Conservation (phyloP, 75 land plant species). For the Picea glauca region DNA sequence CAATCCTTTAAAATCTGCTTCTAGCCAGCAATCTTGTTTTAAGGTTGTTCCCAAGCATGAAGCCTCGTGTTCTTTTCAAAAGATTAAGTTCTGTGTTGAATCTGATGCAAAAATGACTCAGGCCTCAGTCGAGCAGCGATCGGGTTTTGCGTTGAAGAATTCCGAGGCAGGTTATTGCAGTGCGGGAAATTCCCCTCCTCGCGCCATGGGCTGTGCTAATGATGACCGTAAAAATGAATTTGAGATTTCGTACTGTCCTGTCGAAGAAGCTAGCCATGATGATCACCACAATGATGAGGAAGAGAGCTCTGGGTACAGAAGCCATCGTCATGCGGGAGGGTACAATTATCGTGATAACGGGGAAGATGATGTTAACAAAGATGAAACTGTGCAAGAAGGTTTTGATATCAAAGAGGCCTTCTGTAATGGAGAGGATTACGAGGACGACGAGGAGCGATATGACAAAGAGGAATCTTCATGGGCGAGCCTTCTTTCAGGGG, state of each 20-base stretch:
- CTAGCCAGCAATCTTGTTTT: neutral
- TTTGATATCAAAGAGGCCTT: too few species aligned
- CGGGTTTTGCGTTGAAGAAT: neutral
- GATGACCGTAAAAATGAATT: neutral
- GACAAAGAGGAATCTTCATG: too few species aligned
- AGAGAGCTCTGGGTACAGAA: neutral
- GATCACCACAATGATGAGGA: neutral
- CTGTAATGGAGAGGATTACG: too few species aligned
- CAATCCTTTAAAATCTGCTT: neutral
- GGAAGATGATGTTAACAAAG: too few species aligned
- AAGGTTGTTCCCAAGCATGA: neutral
- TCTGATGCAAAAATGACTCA: neutral
- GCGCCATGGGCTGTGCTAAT: neutral
- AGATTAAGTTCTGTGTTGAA: neutral
- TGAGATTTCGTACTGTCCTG: neutral
- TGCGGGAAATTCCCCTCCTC: neutral
- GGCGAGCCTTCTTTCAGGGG: too few species aligned
- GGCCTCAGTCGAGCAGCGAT: neutral
- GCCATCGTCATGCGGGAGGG: too few species aligned
- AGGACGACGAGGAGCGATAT: too few species aligned
- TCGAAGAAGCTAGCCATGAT: neutral
- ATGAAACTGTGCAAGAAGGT: too few species aligned
- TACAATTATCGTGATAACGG: too few species aligned
- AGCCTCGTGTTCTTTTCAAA: neutral
- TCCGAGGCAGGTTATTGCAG: neutral